phyloP scores from a whole-genome alignment of 805 yeast species.

The Myxozyma neglecta region DNA sequence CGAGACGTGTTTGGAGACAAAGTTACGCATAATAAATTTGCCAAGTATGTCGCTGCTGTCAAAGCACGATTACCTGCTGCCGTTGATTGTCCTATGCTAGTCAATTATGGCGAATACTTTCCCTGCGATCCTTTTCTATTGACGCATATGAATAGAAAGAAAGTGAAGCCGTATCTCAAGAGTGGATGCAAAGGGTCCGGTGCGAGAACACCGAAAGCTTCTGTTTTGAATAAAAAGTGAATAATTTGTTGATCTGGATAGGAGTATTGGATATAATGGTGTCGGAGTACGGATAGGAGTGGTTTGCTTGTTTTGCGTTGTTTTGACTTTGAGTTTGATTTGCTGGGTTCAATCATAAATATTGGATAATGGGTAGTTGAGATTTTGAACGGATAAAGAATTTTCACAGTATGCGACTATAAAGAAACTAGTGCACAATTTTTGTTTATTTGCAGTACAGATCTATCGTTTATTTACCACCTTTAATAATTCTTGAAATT shows the following conservation, averaged over 20 bases:
- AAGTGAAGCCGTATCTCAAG: not conserved
- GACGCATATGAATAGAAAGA: not conserved
- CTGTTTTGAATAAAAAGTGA: not conserved
- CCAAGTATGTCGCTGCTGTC: constrained; percentile 13
- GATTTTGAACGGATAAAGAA: not conserved
- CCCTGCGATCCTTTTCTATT: constrained; percentile 4
- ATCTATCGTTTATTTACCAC: constrained; percentile 21
- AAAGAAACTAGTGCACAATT: too few relatives aligned
- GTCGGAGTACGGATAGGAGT: not conserved
- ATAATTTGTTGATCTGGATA: not conserved
- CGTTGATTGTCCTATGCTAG: constrained; percentile 14
- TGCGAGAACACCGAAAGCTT: not conserved
- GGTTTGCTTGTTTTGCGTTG: not conserved
- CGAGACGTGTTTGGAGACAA: constrained; percentile 13
- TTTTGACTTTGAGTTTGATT: not conserved
- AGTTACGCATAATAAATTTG: constrained; percentile 6
- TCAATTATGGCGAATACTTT: constrained; percentile 15
- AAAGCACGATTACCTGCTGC: constrained; percentile 5
- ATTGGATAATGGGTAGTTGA: too few relatives aligned
- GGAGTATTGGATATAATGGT: not conserved
- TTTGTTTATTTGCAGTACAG: not conserved
- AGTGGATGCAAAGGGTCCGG: not conserved
- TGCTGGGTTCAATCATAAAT: not conserved
- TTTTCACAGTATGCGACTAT: too few relatives aligned
- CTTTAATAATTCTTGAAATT: constrained; percentile 70